Conservation (phyloP, 75 land plant genomes). For the Cunninghamia lanceolata region DNA sequence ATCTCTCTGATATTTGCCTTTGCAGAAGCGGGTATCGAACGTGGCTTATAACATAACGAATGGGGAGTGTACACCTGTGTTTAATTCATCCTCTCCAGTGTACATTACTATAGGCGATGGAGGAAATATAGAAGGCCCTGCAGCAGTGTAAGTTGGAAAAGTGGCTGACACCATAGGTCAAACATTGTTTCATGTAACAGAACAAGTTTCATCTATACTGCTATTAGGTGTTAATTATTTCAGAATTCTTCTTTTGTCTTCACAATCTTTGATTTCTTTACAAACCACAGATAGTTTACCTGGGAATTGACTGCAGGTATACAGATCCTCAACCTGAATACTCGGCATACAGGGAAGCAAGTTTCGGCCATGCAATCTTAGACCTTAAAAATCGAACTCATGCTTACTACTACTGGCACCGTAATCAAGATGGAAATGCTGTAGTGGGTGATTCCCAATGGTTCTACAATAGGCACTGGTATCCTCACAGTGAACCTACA, state of each 20-base stretch:
- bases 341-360: constrained; percentile 83
- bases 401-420: constrained; percentile 76
- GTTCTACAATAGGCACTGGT: constrained; percentile 48
- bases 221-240: neutral
- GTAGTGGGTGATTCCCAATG: constrained; percentile 42
- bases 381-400: constrained; percentile 71
- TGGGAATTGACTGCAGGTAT: constrained; percentile 28
- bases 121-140: constrained; percentile 89
- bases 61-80: constrained; percentile 57
- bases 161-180: neutral
- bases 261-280: neutral
- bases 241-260: too few relatives aligned
- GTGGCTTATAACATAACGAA: constrained; percentile 58
- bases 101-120: constrained; percentile 95
- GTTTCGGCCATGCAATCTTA: constrained; percentile 83
- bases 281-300: neutral
- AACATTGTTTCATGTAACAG: neutral
- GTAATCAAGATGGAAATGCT: constrained; percentile 69
- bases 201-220: too few relatives aligned
- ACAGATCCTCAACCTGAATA: constrained; percentile 70
- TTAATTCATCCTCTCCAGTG: constrained; percentile 59
- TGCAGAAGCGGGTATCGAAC: constrained; percentile 82
- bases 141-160: constrained; percentile 48
- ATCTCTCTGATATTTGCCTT: neutral
- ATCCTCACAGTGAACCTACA: constrained; percentile 10